Evolutionary conservation across 1,284 basidiomycete species (phyloP).

Genomic region (Cutaneotrichosporon dermatis): DNA sequence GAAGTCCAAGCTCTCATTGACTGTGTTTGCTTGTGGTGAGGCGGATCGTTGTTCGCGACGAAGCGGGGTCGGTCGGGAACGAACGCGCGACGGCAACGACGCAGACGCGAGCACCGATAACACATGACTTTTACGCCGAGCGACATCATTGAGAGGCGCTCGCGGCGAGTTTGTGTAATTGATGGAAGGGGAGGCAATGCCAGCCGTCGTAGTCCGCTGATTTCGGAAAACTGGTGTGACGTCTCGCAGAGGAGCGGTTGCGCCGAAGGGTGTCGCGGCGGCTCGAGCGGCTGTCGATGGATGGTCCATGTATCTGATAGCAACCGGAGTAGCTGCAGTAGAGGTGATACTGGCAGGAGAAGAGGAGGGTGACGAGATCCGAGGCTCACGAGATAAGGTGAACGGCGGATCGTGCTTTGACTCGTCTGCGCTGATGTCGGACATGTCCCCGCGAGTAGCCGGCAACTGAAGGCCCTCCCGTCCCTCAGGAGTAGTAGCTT

Average conservation of each 20-base stretch:
- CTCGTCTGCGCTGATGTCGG: too few relatives aligned
- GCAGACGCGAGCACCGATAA: conserved; percentile 37
- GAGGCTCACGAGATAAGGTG: neutral
- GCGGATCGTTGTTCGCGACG: too few relatives aligned
- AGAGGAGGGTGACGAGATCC: neutral
- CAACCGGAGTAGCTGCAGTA: conserved; percentile 5
- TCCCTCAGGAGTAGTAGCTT: conserved; percentile 41
- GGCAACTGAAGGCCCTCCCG: conserved; percentile 11
- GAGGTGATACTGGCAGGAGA: neutral
- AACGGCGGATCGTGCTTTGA: too few relatives aligned
- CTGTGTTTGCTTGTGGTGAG: too few relatives aligned
- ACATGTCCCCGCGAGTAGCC: neutral
- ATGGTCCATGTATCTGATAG: conserved; percentile 19
- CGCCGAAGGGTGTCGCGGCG: conserved; percentile 14
- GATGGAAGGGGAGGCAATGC: conserved; percentile 16
- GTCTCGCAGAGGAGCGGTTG: conserved; percentile 23
- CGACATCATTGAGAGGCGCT: conserved; percentile 33
- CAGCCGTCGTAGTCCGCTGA: neutral
- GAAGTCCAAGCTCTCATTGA: too few relatives aligned
- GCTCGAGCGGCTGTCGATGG: conserved; percentile 17
- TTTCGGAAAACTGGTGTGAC: conserved; percentile 27
- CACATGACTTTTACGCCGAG: conserved; percentile 39
- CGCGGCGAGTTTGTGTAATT: conserved; percentile 27
- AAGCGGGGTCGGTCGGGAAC: neutral
- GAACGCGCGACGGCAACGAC: conserved; percentile 23